These are phyloP conservation scores for Jamesozyma gamospora DNA, from an alignment of 805 yeast species.

Conservation along the genomic window DNA sequence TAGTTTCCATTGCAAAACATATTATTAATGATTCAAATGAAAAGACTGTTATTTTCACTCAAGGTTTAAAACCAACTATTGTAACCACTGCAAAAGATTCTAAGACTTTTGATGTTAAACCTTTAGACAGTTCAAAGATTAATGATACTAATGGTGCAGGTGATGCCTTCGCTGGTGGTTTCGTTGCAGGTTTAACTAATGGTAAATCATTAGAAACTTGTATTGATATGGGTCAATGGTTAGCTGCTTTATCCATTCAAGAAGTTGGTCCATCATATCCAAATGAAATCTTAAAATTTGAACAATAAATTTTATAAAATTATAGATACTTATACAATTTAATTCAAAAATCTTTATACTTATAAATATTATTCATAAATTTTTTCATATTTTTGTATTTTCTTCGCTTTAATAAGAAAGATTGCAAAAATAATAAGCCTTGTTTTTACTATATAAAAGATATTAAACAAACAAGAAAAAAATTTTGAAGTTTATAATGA, in stretches of 20 bases:
- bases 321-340: background rate
- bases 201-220: slow-evolving; percentile 52
- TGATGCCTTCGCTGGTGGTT: slow-evolving; percentile 96
- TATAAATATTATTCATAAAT: no score
- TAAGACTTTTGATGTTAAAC: slow-evolving; percentile 54
- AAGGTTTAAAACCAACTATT: slow-evolving; percentile 87
- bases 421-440: no score
- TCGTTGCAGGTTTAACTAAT: slow-evolving; percentile 77
- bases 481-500: no score
- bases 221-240: slow-evolving; percentile 90
- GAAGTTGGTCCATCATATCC: slow-evolving; percentile 94
- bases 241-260: slow-evolving; percentile 85
- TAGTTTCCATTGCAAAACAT: slow-evolving; percentile 68
- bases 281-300: slow-evolving; percentile 31
- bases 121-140: slow-evolving; percentile 55
- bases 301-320: slow-evolving; percentile 3
- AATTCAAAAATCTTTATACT: no score
- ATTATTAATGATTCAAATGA: slow-evolving; percentile 53
- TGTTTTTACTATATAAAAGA: no score
- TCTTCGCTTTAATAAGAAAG: no score
- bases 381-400: no score
- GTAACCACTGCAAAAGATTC: slow-evolving; percentile 50
- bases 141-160: slow-evolving; percentile 98
- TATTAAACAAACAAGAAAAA: no score
- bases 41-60: slow-evolving; percentile 90